Conservation (phyloP, 1,139 yeast species). For the Taiozyma sp. region DNA sequence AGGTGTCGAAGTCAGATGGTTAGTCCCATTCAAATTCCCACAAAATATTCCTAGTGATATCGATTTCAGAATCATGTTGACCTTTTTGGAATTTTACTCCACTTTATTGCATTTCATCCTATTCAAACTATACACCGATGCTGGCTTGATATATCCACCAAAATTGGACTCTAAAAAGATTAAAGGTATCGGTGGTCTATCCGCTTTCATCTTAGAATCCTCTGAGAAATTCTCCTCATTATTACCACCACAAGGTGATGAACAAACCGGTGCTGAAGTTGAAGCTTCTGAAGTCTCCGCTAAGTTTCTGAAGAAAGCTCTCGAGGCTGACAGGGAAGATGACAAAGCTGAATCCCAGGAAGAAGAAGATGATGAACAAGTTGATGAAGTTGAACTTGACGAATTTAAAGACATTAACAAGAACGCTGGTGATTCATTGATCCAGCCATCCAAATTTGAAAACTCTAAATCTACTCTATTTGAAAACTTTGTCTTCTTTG, state of each 20-base stretch:
- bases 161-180: constrained; percentile 78
- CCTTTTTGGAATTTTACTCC: constrained; percentile 93
- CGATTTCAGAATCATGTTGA: constrained; percentile 95
- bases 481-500: constrained; percentile 70
- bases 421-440: constrained; percentile 69
- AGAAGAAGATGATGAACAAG: constrained; percentile 37
- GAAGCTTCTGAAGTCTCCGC: constrained; percentile 30
- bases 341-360: constrained; percentile 37
- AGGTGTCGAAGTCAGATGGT: constrained; percentile 95
- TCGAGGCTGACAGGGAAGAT: constrained; percentile 36
- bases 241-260: constrained; percentile 50
- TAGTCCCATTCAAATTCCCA: constrained; percentile 95
- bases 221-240: constrained; percentile 32
- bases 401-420: constrained; percentile 60
- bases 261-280: constrained; percentile 33
- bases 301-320: constrained; percentile 31
- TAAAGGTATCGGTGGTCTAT: constrained; percentile 63
- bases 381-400: constrained; percentile 54
- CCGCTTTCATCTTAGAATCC: constrained; percentile 72
- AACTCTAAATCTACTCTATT: constrained; percentile 62
- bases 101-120: constrained; percentile 86
- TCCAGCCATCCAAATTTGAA: constrained; percentile 69
- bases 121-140: constrained; percentile 79
- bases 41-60: constrained; percentile 92
- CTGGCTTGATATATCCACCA: constrained; percentile 89